A percentile compares a stretch with the other conserved stretches of the same genome.
These are phyloP conservation scores for Saccharomyces hybrid DNA, from an alignment of 1,139 yeast species.

Conservation along the genomic window DNA sequence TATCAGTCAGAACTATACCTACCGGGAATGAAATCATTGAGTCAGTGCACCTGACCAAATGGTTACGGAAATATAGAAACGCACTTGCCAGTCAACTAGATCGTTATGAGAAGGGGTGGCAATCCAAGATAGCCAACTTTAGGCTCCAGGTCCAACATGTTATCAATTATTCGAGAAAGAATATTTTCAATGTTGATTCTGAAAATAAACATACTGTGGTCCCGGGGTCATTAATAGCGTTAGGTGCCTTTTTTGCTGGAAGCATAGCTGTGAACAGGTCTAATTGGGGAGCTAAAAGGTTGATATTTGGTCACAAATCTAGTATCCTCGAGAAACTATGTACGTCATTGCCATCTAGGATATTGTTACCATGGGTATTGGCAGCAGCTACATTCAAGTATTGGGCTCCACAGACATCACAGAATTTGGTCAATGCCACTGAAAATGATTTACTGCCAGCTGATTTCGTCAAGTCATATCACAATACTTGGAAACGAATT, in stretches of 20 bases:
- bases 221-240: slow-evolving; percentile 18
- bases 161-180: slow-evolving; percentile 14
- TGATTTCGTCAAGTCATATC: slow-evolving; percentile 11
- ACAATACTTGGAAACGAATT: slow-evolving; percentile 10
- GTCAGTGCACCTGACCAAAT: slow-evolving; percentile 14
- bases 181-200: slow-evolving; percentile 16
- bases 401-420: slow-evolving; percentile 21
- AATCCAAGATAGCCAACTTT: background rate
- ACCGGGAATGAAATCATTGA: slow-evolving; percentile 25
- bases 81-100: slow-evolving; percentile 4
- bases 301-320: slow-evolving; percentile 7
- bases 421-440: slow-evolving; percentile 11
- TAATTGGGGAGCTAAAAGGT: slow-evolving; percentile 18
- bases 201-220: slow-evolving; percentile 19
- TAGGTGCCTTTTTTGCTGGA: slow-evolving; percentile 25
- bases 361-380: slow-evolving; percentile 21
- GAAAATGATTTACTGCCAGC: slow-evolving; percentile 19
- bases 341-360: slow-evolving; percentile 23
- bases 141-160: slow-evolving; percentile 2
- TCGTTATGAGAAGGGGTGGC: background rate
- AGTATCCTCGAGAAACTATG: slow-evolving; percentile 11
- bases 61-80: slow-evolving; percentile 13
- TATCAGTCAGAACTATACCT: slow-evolving; percentile 10
- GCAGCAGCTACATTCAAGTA: slow-evolving; percentile 16
- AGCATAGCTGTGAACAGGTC: slow-evolving; percentile 19